Conservation (phyloP, 495 filamentous ascomycete genomes). For the Geopyxis carbonaria region DNA sequence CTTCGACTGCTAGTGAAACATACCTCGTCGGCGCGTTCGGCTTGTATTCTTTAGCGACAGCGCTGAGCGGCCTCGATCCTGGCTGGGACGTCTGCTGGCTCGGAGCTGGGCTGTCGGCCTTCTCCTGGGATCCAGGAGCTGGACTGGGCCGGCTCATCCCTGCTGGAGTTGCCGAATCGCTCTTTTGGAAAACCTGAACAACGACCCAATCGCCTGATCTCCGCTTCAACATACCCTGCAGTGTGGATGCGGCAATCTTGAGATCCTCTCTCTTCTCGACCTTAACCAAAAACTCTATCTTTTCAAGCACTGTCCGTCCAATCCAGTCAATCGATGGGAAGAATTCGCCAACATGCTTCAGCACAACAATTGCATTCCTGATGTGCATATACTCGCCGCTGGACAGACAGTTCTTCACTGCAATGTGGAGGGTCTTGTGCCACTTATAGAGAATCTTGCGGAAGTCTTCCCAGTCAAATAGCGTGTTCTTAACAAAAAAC, state of each 20-base stretch:
- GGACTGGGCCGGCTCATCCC: slow-evolving; percentile 26
- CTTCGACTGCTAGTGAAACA: slow-evolving; percentile 3
- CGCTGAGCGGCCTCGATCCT: not conserved
- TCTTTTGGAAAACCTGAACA: slow-evolving; percentile 27
- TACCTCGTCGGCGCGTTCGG: slow-evolving; percentile 3
- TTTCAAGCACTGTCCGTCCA: slow-evolving; percentile 50
- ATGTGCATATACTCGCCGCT: slow-evolving; percentile 94
- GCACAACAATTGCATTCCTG: slow-evolving; percentile 79
- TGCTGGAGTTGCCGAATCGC: slow-evolving; percentile 18
- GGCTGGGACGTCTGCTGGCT: not conserved
- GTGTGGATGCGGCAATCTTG: slow-evolving; percentile 70
- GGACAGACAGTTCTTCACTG: slow-evolving; percentile 60
- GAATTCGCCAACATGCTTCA: slow-evolving; percentile 57
- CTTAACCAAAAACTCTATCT: slow-evolving; percentile 46
- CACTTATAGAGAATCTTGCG: slow-evolving; percentile 71
- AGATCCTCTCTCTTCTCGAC: slow-evolving; percentile 71
- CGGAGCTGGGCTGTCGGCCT: slow-evolving; percentile 1
- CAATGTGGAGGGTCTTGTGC: slow-evolving; percentile 61
- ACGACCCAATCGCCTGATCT: slow-evolving; percentile 68
- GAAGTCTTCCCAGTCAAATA: slow-evolving; percentile 68
- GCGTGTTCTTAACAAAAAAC: slow-evolving; percentile 30
- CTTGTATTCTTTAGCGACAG: slow-evolving; percentile 1
- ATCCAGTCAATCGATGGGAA: slow-evolving; percentile 86
- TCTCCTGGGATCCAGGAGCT: slow-evolving; percentile 3
- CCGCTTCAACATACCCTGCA: slow-evolving; percentile 66